phyloP scores from a whole-genome alignment of 352 stramenopile genomes.

The Hyaloperonospora brassicae region DNA sequence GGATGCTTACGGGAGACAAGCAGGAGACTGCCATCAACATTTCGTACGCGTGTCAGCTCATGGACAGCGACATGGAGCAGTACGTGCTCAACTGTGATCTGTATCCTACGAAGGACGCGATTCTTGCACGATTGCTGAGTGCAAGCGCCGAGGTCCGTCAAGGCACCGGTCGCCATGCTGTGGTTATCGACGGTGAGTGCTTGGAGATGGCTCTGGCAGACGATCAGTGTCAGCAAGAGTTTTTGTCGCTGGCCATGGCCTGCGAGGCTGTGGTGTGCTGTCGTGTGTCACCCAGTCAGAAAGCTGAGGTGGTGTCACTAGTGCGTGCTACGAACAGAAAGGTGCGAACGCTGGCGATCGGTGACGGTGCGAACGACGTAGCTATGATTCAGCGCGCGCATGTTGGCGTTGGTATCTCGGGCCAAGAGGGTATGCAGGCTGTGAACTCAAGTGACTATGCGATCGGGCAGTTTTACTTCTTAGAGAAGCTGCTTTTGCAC shows the following conservation, averaged over 20 bases:
- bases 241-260: slow-evolving; percentile 59
- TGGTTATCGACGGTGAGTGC: slow-evolving; percentile 67
- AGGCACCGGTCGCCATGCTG: slow-evolving; percentile 32
- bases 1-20: slow-evolving; percentile 93
- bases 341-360: slow-evolving; percentile 80
- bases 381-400: slow-evolving; percentile 90
- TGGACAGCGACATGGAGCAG: slow-evolving; percentile 83
- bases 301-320: slow-evolving; percentile 68
- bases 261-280: slow-evolving; percentile 78
- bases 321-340: slow-evolving; percentile 44
- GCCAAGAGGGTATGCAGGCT: slow-evolving; percentile 90
- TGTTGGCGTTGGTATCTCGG: slow-evolving; percentile 87
- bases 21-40: slow-evolving; percentile 94
- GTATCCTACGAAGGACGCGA: slow-evolving; percentile 44
- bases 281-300: slow-evolving; percentile 76
- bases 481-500: slow-evolving; percentile 92
- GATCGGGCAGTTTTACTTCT: slow-evolving; percentile 94
- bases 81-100: slow-evolving; percentile 56
- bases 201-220: slow-evolving; percentile 53
- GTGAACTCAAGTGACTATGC: slow-evolving; percentile 97
- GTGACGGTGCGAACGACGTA: slow-evolving; percentile 93
- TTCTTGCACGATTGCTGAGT: slow-evolving; percentile 29
- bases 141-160: slow-evolving; percentile 26
- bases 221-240: slow-evolving; percentile 42
- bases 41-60: slow-evolving; percentile 82